Evolutionary conservation across 768 basidiomycete species (phyloP), one percentile per base, ranked within the genome.

Genomic region (Tricholoma saponaceum): DNA sequence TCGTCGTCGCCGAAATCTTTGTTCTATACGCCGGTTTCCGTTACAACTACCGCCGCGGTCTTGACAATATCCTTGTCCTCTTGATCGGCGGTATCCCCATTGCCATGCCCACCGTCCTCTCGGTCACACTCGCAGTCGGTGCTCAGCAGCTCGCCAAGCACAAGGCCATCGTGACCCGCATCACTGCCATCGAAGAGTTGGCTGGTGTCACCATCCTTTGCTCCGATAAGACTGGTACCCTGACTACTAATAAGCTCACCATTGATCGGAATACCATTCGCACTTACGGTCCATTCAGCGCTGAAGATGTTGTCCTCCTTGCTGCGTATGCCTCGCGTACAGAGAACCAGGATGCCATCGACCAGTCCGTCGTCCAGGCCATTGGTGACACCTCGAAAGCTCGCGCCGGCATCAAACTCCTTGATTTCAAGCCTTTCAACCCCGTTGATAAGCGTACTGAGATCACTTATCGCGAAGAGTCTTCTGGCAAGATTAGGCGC

Each of bases 31-130:
- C 95, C 51, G 90, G 86, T 41, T 98, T 94, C 90, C 81, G 77
- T 57, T 98, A 91, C 81, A 73, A 67, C 52, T 98, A 98, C 79
- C 92, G 96, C 67, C 87, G 87, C 59, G 96, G 95, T 78, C 88
- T 98, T 65, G 86, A 98, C 83, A 90, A 95, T 81, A 95, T 98
- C 76, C 85, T 98, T 32, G 96, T 98, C 62, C 91, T 98, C 72
- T 83, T 98, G 84, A 98, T 98, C 76, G 96, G 96, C 81, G 96
- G 96, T 80, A 98, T 98, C 70, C 96, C 96, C 68, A 98, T 98
- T 75, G 96, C 96, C 71, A 98, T 98, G 96, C 96, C 96, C 64
- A 98, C 96, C 59, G 95, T 98, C 63, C 76, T 98, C 59, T 97
- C 95, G 56, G 96, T 98, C 77, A 98, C 96, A 20, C 92, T 98